Base-by-base conservation (phyloP, 345 rosid species). In the Ceriops tagal region DNA sequence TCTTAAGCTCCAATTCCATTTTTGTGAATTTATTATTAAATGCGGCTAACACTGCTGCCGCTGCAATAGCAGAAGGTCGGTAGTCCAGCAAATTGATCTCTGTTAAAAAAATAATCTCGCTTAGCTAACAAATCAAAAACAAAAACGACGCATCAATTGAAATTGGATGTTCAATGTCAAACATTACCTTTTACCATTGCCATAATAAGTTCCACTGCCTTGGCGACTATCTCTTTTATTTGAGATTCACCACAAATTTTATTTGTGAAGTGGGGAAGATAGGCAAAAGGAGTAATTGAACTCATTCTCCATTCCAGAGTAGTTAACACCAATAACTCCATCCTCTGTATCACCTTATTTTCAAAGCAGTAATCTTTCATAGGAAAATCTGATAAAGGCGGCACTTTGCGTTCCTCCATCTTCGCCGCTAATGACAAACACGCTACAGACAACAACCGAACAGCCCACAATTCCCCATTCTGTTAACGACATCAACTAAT, bases 381-480 rank as follows among this genome's bases (percentile, higher is more conserved):
- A 9, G 69, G 77, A 61, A 80, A 85, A 59, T 88, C 86, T n/a
- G 93, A 81, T 57, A 91, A 77, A 2, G 82, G 35, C 26, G 96
- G 97, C 3, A 84, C 93, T 28, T 65, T 73, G 18, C 84, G 61
- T 60, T 93, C 98, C 72, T 89, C 98, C 91, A 91, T 89, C 71
- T 93, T 93, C 5, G 96, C 96, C 18, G 97, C 91, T 74, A 93
- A 6, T 47, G 92, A 89, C 73, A 93, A 78, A 83, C 96, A 87
- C 18, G 92, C 92, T 69, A 89, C 82, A 1, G 97, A 81, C 64
- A 91, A 69, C 74, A 93, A 80, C 62, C 88, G 77, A 66, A 89
- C 68, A 47, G 92, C 91, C 96, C 92, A 91, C 62, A 80, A 18
- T 71, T 91, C 83, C 77, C 86, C 92, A 32, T 78, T 88, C 97